phyloP scores from a whole-genome alignment of 805 yeast species.

The Pichia deserticola region DNA sequence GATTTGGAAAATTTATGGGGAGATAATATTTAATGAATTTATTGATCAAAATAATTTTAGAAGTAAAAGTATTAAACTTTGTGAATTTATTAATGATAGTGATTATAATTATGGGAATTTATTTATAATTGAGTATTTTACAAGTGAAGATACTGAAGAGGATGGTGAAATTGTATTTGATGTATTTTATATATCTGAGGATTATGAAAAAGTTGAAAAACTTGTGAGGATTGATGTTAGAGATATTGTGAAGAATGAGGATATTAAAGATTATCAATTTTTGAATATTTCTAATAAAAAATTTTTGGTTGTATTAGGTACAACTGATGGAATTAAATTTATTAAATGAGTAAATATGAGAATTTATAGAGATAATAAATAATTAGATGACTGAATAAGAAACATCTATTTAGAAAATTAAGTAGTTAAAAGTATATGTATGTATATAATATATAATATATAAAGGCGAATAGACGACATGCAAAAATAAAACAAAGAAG shows the following conservation, averaged over 20 bases:
- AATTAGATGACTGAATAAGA: too few relatives aligned
- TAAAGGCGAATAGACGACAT: background rate
- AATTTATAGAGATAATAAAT: too few relatives aligned
- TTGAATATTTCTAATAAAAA: constrained; percentile 17
- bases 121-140: constrained; percentile 6
- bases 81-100: background rate
- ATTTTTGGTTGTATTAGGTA: constrained; percentile 13
- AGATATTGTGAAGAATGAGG: too few relatives aligned
- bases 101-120: constrained; percentile 5
- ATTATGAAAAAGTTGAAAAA: background rate
- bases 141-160: background rate
- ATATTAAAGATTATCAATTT: background rate
- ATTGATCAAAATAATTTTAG: background rate
- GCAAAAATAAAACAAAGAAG: background rate
- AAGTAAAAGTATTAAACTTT: background rate
- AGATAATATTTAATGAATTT: background rate
- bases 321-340: background rate
- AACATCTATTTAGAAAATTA: too few relatives aligned
- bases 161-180: constrained; percentile 15
- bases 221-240: background rate
- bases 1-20: constrained; percentile 6
- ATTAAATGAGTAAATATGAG: background rate
- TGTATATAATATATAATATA: background rate
- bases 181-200: constrained; percentile 5
- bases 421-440: too few relatives aligned